phyloP scores from a whole-genome alignment of 2,329 filamentous ascomycete species.

The Pseudogymnoascus sp. region DNA sequence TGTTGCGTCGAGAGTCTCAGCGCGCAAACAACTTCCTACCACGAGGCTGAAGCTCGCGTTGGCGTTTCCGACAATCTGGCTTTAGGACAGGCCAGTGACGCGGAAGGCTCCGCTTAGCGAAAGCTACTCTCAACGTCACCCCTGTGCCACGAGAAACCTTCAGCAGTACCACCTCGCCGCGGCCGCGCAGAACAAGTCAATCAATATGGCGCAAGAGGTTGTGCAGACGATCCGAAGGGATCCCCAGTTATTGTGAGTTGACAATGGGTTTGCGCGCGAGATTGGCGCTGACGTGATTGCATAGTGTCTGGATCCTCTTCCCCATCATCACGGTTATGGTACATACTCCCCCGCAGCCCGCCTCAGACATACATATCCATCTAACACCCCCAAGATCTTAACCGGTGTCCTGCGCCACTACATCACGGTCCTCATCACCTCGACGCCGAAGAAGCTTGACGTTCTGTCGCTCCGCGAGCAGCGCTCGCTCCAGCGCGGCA shows the following conservation, averaged over 20 bases:
- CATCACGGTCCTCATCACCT: conserved; percentile 81
- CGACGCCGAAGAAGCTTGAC: conserved; percentile 72
- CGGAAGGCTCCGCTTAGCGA: not conserved
- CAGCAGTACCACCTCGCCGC: conserved; percentile 6
- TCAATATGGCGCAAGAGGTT: conserved; percentile 69
- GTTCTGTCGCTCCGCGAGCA: conserved; percentile 75
- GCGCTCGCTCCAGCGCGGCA: conserved; percentile 70
- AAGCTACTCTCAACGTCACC: conserved; percentile 3
- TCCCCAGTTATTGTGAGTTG: conserved; percentile 86
- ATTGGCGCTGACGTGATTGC: conserved; percentile 18
- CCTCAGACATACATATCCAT: not conserved
- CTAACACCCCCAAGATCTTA: conserved; percentile 50
- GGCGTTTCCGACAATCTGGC: not conserved
- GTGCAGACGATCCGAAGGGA: conserved; percentile 97
- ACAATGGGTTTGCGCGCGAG: conserved; percentile 15
- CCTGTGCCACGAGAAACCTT: conserved; percentile 17
- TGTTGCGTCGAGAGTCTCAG: conserved; percentile 9
- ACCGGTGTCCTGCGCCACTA: conserved; percentile 96
- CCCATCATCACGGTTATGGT: conserved; percentile 98
- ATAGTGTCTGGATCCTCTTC: conserved; percentile 98
- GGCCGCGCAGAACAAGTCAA: conserved; percentile 9
- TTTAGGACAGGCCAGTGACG: conserved; percentile 3
- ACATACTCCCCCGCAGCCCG: conserved; percentile 20
- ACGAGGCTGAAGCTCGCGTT: conserved; percentile 1
- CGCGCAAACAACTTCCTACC: conserved; percentile 5